Percentiles rank a stretch among this genome's conserved stretches.
Evolutionary conservation across 2,329 filamentous ascomycete species (phyloP).

Genomic region (Calonectria leucothoes): DNA sequence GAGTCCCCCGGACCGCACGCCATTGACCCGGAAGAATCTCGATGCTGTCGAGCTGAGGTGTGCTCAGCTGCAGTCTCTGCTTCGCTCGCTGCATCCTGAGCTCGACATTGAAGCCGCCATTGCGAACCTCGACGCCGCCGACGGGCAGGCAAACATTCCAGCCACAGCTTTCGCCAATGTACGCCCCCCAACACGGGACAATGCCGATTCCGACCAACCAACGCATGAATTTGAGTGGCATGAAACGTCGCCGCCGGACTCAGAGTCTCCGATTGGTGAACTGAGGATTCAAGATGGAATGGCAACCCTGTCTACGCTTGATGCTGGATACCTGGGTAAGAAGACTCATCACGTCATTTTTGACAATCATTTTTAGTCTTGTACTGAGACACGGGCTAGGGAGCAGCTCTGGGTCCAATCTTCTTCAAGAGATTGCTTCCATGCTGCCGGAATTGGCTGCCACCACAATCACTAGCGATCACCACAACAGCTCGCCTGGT

Average conservation of each 20-base stretch:
- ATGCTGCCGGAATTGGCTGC: slow-evolving; percentile 21
- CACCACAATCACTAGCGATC: background rate
- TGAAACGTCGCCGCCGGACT: slow-evolving; percentile 25
- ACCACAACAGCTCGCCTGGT: slow-evolving; percentile 8
- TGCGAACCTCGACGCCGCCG: background rate
- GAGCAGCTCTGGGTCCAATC: slow-evolving; percentile 42
- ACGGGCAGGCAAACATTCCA: background rate
- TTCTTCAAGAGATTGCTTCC: slow-evolving; percentile 37
- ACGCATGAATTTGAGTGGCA: slow-evolving; percentile 34
- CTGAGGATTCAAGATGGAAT: slow-evolving; percentile 39
- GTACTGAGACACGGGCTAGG: slow-evolving; percentile 21
- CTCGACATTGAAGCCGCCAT: slow-evolving; percentile 39
- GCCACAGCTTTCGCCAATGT: background rate
- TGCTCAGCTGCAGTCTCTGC: slow-evolving; percentile 40
- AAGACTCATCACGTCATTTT: too few species aligned
- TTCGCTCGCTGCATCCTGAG: slow-evolving; percentile 42
- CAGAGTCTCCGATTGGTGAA: slow-evolving; percentile 8
- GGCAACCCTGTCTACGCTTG: slow-evolving; percentile 35
- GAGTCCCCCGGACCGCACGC: slow-evolving; percentile 47
- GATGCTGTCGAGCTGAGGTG: slow-evolving; percentile 45
- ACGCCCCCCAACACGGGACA: background rate
- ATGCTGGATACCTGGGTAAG: slow-evolving; percentile 41
- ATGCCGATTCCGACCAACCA: slow-evolving; percentile 4
- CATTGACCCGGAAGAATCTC: slow-evolving; percentile 50
- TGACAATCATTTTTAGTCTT: background rate